These are phyloP conservation scores for Poteriospumella lacustris DNA, from an alignment of 108 stramenopile genomes.

Conservation along the genomic window DNA sequence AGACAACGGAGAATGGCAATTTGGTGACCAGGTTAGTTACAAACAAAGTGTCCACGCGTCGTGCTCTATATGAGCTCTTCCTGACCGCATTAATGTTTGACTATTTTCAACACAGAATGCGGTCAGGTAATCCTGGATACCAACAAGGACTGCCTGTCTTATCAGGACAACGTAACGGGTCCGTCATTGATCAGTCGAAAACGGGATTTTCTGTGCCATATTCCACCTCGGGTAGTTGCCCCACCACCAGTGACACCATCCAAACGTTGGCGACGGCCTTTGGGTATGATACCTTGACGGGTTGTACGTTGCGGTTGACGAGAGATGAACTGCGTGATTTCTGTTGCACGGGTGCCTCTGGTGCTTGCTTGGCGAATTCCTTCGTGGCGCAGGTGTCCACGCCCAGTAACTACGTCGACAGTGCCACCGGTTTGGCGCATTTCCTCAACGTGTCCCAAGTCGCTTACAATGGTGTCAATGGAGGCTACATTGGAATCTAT, in stretches of 20 bases:
- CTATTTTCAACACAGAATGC: constrained; percentile 22
- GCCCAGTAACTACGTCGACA: no score
- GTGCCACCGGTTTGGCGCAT: no score
- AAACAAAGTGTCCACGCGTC: no score
- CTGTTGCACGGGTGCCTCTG: constrained; percentile 30
- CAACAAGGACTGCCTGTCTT: constrained; percentile 49
- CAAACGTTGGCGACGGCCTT: constrained; percentile 23
- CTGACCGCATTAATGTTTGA: no score
- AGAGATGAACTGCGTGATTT: constrained; percentile 49
- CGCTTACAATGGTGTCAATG: not conserved
- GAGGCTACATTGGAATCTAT: constrained; percentile 51
- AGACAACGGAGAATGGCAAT: not conserved
- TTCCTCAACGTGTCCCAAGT: no score
- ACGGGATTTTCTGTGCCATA: not conserved
- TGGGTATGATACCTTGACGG: constrained; percentile 48
- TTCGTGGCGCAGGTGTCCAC: no score
- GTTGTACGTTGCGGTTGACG: constrained; percentile 56
- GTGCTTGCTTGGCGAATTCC: not conserved
- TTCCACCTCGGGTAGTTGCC: not conserved
- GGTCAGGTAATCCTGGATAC: constrained; percentile 62
- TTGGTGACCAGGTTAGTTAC: no score
- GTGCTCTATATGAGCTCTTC: no score
- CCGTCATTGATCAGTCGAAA: constrained; percentile 23
- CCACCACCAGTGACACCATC: not conserved
- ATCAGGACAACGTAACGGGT: constrained; percentile 35